Percentiles rank a stretch among this genome's conserved stretches.
Evolutionary conservation across 345 rosid genomes (phyloP).

Genomic region (Dovyalis caffra): DNA sequence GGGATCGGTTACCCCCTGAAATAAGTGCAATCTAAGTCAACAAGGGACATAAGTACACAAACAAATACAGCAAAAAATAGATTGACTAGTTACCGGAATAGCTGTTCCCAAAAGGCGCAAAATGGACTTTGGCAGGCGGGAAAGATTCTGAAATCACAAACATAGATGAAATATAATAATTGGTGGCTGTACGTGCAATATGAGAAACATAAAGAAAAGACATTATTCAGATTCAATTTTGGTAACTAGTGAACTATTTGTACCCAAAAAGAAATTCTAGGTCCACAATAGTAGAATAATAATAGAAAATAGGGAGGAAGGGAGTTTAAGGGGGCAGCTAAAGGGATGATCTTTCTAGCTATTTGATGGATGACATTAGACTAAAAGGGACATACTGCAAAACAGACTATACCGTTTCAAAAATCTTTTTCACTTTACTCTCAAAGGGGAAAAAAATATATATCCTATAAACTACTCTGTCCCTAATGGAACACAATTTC

Average conservation of each 20-base stretch:
- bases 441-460: neutral
- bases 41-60: neutral
- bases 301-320: neutral
- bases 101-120: constrained; percentile 83
- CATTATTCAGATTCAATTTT: neutral
- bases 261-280: neutral
- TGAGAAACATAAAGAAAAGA: neutral
- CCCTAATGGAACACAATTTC: neutral
- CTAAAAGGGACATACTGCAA: too few relatives aligned
- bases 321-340: neutral
- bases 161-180: constrained; percentile 1
- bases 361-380: neutral
- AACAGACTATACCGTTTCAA: too few relatives aligned
- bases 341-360: neutral
- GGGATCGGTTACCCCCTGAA: constrained; percentile 99
- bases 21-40: constrained; percentile 24
- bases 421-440: neutral
- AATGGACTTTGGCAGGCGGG: constrained; percentile 77
- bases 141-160: constrained; percentile 60
- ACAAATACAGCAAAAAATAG: neutral
- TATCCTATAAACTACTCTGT: neutral
- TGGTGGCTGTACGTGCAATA: constrained; percentile 10
- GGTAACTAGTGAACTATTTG: neutral
- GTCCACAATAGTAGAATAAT: neutral
- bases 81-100: constrained; percentile 64